Percentiles rank a stretch among this genome's conserved stretches.
These are phyloP conservation scores for Polytrichum formosum DNA, from an alignment of 225 moss, liverwort and hornwort species.

Conservation along the genomic window DNA sequence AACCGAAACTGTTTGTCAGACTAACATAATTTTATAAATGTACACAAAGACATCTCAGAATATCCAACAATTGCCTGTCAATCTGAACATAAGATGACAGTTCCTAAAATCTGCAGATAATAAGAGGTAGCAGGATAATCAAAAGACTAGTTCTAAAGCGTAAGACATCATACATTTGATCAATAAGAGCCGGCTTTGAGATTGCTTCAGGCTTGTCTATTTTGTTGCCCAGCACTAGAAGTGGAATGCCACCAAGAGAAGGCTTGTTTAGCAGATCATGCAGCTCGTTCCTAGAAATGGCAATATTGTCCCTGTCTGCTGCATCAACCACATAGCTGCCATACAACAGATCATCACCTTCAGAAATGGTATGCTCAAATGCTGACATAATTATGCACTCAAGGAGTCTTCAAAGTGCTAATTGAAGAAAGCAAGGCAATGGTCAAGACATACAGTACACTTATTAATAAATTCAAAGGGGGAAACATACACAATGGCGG, in stretches of 20 bases:
- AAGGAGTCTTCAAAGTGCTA: too few species aligned
- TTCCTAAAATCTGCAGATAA: too few species aligned
- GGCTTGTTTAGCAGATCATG: constrained; percentile 89
- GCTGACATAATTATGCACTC: too few species aligned
- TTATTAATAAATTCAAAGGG: neutral
- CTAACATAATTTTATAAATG: too few species aligned
- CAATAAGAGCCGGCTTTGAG: constrained; percentile 68
- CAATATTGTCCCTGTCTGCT: constrained; percentile 78
- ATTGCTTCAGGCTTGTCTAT: constrained; percentile 92
- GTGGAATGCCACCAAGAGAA: constrained; percentile 85
- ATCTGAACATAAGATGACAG: too few species aligned
- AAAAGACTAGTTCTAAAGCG: too few species aligned
- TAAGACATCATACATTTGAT: constrained; percentile 66
- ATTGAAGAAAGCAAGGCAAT: too few species aligned
- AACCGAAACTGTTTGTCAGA: neutral
- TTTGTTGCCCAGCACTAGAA: constrained; percentile 94
- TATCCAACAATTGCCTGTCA: too few species aligned
- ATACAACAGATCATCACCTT: constrained; percentile 3
- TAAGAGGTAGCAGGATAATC: too few species aligned
- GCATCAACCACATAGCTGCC: constrained; percentile 96
- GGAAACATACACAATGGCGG: constrained; percentile 89
- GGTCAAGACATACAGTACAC: too few species aligned
- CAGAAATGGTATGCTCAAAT: too few species aligned
- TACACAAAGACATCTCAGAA: too few species aligned
- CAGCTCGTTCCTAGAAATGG: constrained; percentile 86